phyloP scores from a whole-genome alignment of 163 green algal genomes.

The Scenedesmus sp. region DNA sequence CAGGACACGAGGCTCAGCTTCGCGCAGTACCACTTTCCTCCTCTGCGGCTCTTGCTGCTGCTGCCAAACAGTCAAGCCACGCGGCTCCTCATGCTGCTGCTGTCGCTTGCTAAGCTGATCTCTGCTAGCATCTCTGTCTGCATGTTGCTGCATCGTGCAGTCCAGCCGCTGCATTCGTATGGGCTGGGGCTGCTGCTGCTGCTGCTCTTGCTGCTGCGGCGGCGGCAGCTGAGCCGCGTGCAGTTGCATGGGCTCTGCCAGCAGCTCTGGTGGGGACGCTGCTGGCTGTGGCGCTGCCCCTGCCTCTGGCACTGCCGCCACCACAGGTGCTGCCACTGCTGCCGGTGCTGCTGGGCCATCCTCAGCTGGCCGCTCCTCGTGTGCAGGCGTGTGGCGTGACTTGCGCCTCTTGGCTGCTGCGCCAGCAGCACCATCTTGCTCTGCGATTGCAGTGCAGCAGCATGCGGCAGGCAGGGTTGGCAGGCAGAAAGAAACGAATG shows the following conservation, averaged over 20 bases:
- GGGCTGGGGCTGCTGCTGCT: background rate
- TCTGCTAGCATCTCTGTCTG: background rate
- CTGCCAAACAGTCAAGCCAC: background rate
- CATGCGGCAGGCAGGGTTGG: no score
- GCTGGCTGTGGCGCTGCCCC: no score
- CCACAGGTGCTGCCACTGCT: background rate
- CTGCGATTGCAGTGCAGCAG: no score
- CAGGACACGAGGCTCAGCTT: background rate
- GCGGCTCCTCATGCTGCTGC: background rate
- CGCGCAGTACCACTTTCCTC: background rate
- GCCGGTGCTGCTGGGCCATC: background rate
- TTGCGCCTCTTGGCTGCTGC: background rate
- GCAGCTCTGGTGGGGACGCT: no score
- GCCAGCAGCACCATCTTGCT: background rate
- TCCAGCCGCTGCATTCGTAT: background rate
- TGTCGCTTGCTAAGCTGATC: background rate
- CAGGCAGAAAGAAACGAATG: no score
- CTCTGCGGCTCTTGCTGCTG: background rate
- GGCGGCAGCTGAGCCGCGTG: no score
- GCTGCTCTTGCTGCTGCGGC: background rate
- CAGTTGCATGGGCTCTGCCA: no score
- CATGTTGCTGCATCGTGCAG: background rate
- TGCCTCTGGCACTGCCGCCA: background rate
- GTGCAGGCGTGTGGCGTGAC: no score
- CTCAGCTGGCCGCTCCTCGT: background rate